phyloP scores from a whole-genome alignment of 306 rosid genomes.

The Castanea crenata region DNA sequence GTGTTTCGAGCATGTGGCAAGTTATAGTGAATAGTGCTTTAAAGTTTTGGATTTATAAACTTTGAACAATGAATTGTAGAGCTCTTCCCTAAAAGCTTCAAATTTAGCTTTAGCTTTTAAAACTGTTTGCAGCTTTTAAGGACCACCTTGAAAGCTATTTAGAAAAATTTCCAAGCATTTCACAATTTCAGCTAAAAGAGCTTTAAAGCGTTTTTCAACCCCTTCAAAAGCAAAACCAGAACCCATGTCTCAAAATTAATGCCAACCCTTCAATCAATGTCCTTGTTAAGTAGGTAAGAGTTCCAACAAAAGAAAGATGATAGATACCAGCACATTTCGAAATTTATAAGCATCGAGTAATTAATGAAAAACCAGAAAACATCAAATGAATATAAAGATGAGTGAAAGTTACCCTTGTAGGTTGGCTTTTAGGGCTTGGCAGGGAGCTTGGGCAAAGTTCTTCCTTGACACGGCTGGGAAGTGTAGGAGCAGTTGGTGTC shows the following conservation, averaged over 20 bases:
- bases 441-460: slow-evolving; percentile 74
- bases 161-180: no score
- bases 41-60: no score
- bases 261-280: neutral
- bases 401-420: slow-evolving; percentile 64
- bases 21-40: no score
- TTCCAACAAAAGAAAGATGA: slow-evolving; percentile 2
- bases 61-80: no score
- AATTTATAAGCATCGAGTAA: slow-evolving; percentile 14
- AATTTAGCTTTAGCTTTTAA: no score
- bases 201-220: no score
- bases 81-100: no score
- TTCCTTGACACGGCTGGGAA: slow-evolving; percentile 84
- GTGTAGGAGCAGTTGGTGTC: slow-evolving; percentile 77
- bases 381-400: neutral
- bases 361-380: neutral
- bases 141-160: no score
- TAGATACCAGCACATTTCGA: neutral
- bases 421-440: slow-evolving; percentile 76
- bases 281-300: neutral
- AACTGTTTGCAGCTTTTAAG: no score
- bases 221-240: no score
- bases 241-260: neutral
- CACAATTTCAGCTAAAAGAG: no score
- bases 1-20: no score